phyloP scores from a whole-genome alignment of 1,284 basidiomycete species.

The Coniferiporia sulphurascens region DNA sequence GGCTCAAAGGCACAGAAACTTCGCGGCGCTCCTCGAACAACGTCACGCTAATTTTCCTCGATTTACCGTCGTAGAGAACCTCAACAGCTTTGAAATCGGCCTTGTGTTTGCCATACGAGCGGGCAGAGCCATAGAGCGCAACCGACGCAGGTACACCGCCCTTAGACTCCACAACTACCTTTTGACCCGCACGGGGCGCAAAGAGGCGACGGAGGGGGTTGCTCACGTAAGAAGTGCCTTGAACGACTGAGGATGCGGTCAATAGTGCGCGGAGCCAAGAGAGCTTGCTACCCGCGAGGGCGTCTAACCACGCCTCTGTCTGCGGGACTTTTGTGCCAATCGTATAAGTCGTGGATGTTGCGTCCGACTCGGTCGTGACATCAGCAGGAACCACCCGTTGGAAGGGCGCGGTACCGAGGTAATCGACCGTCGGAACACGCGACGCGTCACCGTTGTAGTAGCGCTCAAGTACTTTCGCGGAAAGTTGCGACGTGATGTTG shows the following conservation, averaged over 20 bases:
- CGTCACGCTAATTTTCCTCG: constrained; percentile 66
- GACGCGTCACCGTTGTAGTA: constrained; percentile 78
- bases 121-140: constrained; percentile 70
- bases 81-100: constrained; percentile 81
- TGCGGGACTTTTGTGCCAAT: constrained; percentile 57
- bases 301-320: constrained; percentile 75
- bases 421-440: constrained; percentile 82
- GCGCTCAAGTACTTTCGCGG: constrained; percentile 76
- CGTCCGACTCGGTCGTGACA: constrained; percentile 44
- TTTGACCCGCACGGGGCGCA: constrained; percentile 76
- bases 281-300: constrained; percentile 75
- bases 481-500: constrained; percentile 77
- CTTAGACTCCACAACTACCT: constrained; percentile 55
- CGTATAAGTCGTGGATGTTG: constrained; percentile 50
- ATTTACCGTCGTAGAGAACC: constrained; percentile 54
- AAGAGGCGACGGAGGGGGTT: constrained; percentile 90
- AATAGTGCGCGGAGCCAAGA: constrained; percentile 88
- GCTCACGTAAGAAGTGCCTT: constrained; percentile 78
- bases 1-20: constrained; percentile 72
- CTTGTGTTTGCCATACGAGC: constrained; percentile 76
- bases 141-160: constrained; percentile 51
- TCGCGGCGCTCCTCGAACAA: constrained; percentile 84
- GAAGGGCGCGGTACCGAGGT: constrained; percentile 62
- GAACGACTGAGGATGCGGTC: constrained; percentile 78
- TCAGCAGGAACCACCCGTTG: constrained; percentile 33